Evolutionary conservation across 805 yeast genomes (phyloP), one percentile per base, ranked within the genome.

Genomic region (Metschnikowia continentalis): DNA sequence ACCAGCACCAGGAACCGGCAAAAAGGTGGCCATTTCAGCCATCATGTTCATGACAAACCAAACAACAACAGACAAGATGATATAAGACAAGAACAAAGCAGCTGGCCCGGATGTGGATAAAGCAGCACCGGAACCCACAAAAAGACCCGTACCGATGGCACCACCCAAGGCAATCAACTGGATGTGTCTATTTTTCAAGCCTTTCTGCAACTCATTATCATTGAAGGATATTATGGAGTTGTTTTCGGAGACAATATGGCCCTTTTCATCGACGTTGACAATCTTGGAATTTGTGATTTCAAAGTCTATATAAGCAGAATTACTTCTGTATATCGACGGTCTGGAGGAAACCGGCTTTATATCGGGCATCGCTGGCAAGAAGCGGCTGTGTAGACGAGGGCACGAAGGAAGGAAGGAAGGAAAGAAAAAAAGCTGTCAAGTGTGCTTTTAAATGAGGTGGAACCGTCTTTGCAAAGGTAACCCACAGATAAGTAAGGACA

Each of bases 91-190:
- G 39, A 59, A 51, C 22, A 59, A 54, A 4, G 62, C 54, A 15
- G 54, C 62, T 8, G 62, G 61, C 40, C 62, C 62, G 23, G 48
- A 40, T 14, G 42, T 33, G 37, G 43, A 32, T 46, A 59, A 47
- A 13, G 57, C 61, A 13, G 52, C 19, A 15, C 62, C 62, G 1
- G 60, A 56, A 3, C 61, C 61, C 14, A 59, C 58, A 30, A 59
- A 59, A 45, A 59, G 60, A 32, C 62, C 62, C 6, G 62, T 59
- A n/a, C 62, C 62, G 33, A 59, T 58, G 33, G 60, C 60, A 30
- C 62, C 62, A 17, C 62, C 62, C 51, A 59, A 52, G 35, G 62
- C 62, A 49, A 59, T 57, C 55, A 59, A 49, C 42, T 59, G 62
- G 37, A 59, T 52, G 49, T 59, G 62, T 35, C 62, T 54, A 42